Base-by-base conservation (phyloP, 2,329 filamentous ascomycete genomes). In the Hymenoscyphus scutula region DNA sequence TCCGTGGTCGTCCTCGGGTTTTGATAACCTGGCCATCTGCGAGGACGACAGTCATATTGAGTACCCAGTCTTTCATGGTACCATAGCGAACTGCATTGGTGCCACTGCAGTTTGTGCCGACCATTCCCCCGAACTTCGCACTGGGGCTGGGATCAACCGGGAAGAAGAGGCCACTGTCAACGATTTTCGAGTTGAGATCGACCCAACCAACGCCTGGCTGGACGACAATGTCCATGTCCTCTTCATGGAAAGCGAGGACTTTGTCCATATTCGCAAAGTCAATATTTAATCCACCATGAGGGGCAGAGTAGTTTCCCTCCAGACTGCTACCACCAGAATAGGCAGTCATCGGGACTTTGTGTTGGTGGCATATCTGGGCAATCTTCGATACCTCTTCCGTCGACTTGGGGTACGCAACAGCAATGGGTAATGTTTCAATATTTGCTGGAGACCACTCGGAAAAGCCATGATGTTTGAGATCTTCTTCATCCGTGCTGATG, bases 131-230 rank as follows among this genome's bases (percentile, higher is more conserved):
- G 68, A 92, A 91, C 76, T 89, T 89, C 15, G 90, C 89, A 67
- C 80, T 84, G 57, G 84, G 84, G 62, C 65, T 76, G 11, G 93
- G 93, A 71, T 97, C 93, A 4, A 96, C 86, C 1, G 92, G 93
- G 73, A 97, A 95, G 77, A 97, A 97, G 2, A 97, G 83, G 0
- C 90, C 90, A 2, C 84, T 87, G 17, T 83, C 80, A 74, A 88
- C 84, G 53, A 87, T 74, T 69, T 83, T 76, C 67, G 89, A 84
- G 70, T 97, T 97, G 61, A 97, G 78, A 59, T 90, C 86, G 81
- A 95, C 91, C 91, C 92, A 97, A 13, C 89, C 88, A 6, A 97
- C 87, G 7, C 89, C 89, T 2, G 93, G 93, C 74, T 97, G 93
- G 2, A 97, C 92, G 4, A 96, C 89, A 58, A 96, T 82, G 70